Percentiles rank a stretch among this genome's conserved stretches.
Evolutionary conservation across 2,329 filamentous ascomycete species (phyloP).

Genomic region (Beauveria asiatica): DNA sequence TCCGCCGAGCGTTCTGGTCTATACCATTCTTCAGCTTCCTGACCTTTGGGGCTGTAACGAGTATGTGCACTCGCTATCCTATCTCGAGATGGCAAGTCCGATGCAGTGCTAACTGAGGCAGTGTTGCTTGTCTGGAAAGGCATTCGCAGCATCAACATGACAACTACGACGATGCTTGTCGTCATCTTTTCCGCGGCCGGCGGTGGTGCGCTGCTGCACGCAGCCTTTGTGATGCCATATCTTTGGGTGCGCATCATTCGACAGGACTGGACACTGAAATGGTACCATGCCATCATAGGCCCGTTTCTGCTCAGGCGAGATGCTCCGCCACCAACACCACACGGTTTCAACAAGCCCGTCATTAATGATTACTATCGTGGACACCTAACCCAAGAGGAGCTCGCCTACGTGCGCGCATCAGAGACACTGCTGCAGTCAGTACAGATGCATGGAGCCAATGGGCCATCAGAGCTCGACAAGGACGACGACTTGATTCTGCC

Average conservation of each 20-base stretch:
- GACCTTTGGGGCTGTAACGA: conserved; percentile 26
- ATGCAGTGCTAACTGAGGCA: conserved; percentile 13
- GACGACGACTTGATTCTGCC: conserved; percentile 26
- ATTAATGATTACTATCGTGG: conserved; percentile 43
- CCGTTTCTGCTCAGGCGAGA: conserved; percentile 35
- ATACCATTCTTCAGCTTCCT: conserved; percentile 31
- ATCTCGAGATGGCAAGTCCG: background rate
- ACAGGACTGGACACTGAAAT: conserved; percentile 42
- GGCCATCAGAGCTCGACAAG: conserved; percentile 19
- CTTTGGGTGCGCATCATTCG: conserved; percentile 40
- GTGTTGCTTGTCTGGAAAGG: conserved; percentile 46
- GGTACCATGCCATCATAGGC: conserved; percentile 39
- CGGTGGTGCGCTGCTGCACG: conserved; percentile 32
- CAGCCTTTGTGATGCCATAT: conserved; percentile 43
- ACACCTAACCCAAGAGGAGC: conserved; percentile 37
- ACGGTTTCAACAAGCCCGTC: conserved; percentile 32
- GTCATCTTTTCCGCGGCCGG: conserved; percentile 35
- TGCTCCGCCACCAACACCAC: conserved; percentile 25
- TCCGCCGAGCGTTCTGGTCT: conserved; percentile 25
- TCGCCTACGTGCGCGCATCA: conserved; percentile 28
- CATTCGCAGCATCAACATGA: conserved; percentile 19
- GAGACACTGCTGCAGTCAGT: conserved; percentile 27
- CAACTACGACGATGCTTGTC: conserved; percentile 18
- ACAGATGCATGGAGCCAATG: conserved; percentile 18
- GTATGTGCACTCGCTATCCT: conserved; percentile 16